A percentile compares a stretch with the other conserved stretches of the same genome.
Conservation (phyloP, 2,329 filamentous ascomycete species). For the Clonostachys solani region DNA sequence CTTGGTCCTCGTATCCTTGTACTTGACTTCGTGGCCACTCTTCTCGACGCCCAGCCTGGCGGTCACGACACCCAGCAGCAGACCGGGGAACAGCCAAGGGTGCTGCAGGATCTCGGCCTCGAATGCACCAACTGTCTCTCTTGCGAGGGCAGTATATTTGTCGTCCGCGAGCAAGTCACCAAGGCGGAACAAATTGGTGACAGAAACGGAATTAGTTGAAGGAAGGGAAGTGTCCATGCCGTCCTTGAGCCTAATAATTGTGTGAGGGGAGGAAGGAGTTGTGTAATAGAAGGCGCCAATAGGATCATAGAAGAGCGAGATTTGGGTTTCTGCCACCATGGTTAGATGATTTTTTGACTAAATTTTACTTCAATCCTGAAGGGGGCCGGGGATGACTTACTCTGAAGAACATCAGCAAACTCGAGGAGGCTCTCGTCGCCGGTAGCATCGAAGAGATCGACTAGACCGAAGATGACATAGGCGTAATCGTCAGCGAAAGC, state of each 20-base stretch:
- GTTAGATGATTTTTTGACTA: neutral
- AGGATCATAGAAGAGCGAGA: conserved; percentile 71
- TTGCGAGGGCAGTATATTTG: conserved; percentile 59
- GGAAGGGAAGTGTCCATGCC: conserved; percentile 93
- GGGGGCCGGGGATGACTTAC: conserved; percentile 32
- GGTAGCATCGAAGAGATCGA: conserved; percentile 82
- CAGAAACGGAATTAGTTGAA: conserved; percentile 84
- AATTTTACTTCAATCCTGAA: neutral
- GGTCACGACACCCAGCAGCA: conserved; percentile 73
- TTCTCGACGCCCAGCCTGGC: conserved; percentile 62
- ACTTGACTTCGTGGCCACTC: conserved; percentile 16
- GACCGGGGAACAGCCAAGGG: conserved; percentile 82
- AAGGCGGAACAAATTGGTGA: conserved; percentile 81
- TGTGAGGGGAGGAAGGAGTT: conserved; percentile 54
- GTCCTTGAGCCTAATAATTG: conserved; percentile 85
- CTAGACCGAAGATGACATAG: conserved; percentile 75
- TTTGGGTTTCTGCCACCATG: conserved; percentile 58
- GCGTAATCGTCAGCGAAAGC: conserved; percentile 95
- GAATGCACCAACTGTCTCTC: conserved; percentile 77
- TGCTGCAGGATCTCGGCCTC: conserved; percentile 90
- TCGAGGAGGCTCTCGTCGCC: conserved; percentile 70
- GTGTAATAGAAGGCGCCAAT: conserved; percentile 74
- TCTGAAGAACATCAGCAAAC: conserved; percentile 79
- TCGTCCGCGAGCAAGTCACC: conserved; percentile 64
- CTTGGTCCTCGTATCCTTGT: conserved; percentile 14